Base-by-base conservation (phyloP, 208 protist genomes). In the Tritrichomonas foetus region DNA sequence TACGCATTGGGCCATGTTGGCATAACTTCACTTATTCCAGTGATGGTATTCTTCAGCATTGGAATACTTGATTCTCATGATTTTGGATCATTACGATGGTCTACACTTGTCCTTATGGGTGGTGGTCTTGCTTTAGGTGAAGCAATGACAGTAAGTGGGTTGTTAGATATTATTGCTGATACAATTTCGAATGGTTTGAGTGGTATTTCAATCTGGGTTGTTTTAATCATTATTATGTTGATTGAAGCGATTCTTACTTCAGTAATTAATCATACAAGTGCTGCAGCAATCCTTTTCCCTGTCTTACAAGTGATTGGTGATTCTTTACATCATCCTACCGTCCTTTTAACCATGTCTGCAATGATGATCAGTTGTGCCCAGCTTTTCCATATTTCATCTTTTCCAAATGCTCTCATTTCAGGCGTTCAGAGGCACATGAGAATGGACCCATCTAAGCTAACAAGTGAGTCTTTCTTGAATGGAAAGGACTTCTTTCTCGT, bases 21-120 rank as follows among this genome's bases (percentile, higher is more conserved):
- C 20, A 89, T 89, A 57, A 89, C 78, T 53, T 89, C 78, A 57
- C 27, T 89, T 20, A 89, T 89, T 61, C 78, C 78, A 61, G 78
- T 89, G 25, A 89, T 89, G 44, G 78, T 61, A 13, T 89, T 89
- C 47, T 89, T 89, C 27, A 53, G 78, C 47, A 57, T 11, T 27
- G 78, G 78, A 89, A 89, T 89, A 20, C 27, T 89, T 3, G 47
- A 47, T 55, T 89, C 78, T 9, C 14, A 53, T 33, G 78, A 89
- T n/a, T 89, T 89, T 27, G 78, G 78, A 33, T 27, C 78, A 14
- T n/a, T 89, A 13, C 25, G 78, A 89, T 89, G 78, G 78, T 89
- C 78, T 16, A 89, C 78, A 57, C 47, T 89, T 53, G 78, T 89
- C 57, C 44, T 89, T 0, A 89, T 89, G 78, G 78, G 78, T 8